A percentile compares a stretch with the other conserved stretches of the same genome.
Evolutionary conservation across 2,329 filamentous ascomycete species (phyloP).

Genomic region (Xylaria sp.): DNA sequence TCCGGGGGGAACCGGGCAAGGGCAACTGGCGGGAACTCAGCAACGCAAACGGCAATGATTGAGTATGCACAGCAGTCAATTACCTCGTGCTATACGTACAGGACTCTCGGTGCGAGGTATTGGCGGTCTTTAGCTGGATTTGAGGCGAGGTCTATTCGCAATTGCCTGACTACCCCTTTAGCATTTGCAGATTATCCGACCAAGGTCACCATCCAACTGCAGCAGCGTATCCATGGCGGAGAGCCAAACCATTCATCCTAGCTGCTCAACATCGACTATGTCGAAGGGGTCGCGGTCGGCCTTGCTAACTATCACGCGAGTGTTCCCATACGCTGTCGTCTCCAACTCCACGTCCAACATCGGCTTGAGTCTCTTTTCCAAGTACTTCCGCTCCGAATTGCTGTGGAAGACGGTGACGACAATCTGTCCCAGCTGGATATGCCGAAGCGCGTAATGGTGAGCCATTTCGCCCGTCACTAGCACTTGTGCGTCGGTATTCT

Average conservation of each 20-base stretch:
- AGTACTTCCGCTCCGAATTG: conserved; percentile 86
- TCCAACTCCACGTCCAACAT: conserved; percentile 64
- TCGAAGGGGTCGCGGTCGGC: conserved; percentile 87
- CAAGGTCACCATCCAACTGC: not conserved
- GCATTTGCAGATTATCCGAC: not conserved
- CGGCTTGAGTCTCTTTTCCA: conserved; percentile 69
- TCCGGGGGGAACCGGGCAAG: conserved; percentile 38
- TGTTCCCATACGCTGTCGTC: conserved; percentile 48
- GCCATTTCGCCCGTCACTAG: conserved; percentile 91
- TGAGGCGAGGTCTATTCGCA: not conserved
- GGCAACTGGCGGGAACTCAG: conserved; percentile 31
- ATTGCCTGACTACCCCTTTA: no score
- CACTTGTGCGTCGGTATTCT: conserved; percentile 71
- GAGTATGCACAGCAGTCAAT: conserved; percentile 7
- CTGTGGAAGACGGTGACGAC: conserved; percentile 90
- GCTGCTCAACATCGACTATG: conserved; percentile 60
- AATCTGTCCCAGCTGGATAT: conserved; percentile 79
- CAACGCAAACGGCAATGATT: conserved; percentile 18
- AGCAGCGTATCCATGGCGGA: not conserved
- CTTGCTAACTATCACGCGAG: conserved; percentile 72
- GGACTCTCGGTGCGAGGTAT: not conserved
- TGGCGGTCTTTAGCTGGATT: not conserved
- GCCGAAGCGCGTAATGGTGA: conserved; percentile 88
- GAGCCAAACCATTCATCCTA: conserved; percentile 27
- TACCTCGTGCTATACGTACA: not conserved